Percentiles rank a stretch among this genome's conserved stretches.
phyloP scores from a whole-genome alignment of 768 basidiomycete genomes.

The Macrolepiota fuliginosa region DNA sequence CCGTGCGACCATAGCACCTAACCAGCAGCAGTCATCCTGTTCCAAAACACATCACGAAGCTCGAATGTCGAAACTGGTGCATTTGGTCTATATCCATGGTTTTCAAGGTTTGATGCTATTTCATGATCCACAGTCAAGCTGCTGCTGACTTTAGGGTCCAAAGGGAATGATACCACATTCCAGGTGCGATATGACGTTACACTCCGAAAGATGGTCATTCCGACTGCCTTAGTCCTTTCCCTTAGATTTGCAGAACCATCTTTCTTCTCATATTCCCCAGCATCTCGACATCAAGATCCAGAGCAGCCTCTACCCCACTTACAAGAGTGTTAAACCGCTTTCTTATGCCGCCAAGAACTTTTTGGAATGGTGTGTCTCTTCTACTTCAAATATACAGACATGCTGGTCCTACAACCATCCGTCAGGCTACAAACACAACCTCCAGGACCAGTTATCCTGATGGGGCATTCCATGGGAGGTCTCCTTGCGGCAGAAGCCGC shows the following conservation, averaged over 20 bases:
- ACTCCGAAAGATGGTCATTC: not conserved
- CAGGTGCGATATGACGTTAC: conserved; percentile 32
- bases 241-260: conserved; percentile 45
- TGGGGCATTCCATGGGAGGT: conserved; percentile 64
- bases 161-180: conserved; percentile 58
- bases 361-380: conserved; percentile 44
- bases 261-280: conserved; percentile 32
- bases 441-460: conserved; percentile 51
- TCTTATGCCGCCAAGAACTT: conserved; percentile 50
- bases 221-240: conserved; percentile 45
- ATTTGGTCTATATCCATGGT: conserved; percentile 57
- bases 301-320: conserved; percentile 56
- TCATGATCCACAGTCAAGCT: not conserved
- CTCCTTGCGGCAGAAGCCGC: conserved; percentile 58
- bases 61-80: conserved; percentile 29
- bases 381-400: not conserved
- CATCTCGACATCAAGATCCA: conserved; percentile 37
- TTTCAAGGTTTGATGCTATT: conserved; percentile 44
- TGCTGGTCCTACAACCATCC: not conserved
- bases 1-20: not conserved
- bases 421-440: conserved; percentile 53
- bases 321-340: conserved; percentile 55
- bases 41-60: not conserved
- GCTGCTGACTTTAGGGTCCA: not conserved
- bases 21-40: not conserved